Evolutionary conservation across 2,329 filamentous ascomycete species (phyloP), one percentile per base, ranked within the genome.

Genomic region (Trichoderma gracile): DNA sequence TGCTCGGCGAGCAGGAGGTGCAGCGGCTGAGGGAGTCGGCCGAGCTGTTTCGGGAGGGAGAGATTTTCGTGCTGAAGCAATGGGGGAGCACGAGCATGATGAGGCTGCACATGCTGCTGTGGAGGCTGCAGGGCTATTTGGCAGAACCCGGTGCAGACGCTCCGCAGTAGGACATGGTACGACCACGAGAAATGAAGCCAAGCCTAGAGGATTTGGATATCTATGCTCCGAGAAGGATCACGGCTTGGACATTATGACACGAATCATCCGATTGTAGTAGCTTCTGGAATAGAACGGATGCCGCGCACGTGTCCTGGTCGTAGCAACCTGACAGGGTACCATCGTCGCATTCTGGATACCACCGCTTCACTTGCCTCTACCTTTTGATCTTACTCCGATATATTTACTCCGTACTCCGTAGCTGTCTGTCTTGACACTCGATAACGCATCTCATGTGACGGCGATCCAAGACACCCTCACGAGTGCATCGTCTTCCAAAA

Each of bases 81-180:
- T 71, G 76, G 74, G 66, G 76, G 74, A 68, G 75, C 69, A 66
- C 68, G 50, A 74, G 76, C 43, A 82, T 80, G 8, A 71, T 78
- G 23, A 72, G 77, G 15, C 55, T 86, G 52, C 82, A 86, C 72
- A 64, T 80, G 62, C 76, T 80, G 60, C 75, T 88, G 8, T 88
- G 86, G 86, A 83, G 81, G 66, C 71, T 89, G 9, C 82, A 88
- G 66, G 84, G 84, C 1, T 88, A 84, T 68, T 53, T 86, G 49
- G 59, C 59, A 19, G 59, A 38, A 38, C 25, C 59, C n/a, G 49
- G 38, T 30, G 27, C 47, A 46, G 40, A 25, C 49, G 30, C n/a
- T 23, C 15, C 38, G 12, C n/a, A 25, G 46, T 23, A 27, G 19
- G 45, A 59, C 30, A 50, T 25, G 40, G 30, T 56, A 45, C 19